Conservation (phyloP, 2,329 filamentous ascomycete genomes). For the Aotearoamyces nothofagi region DNA sequence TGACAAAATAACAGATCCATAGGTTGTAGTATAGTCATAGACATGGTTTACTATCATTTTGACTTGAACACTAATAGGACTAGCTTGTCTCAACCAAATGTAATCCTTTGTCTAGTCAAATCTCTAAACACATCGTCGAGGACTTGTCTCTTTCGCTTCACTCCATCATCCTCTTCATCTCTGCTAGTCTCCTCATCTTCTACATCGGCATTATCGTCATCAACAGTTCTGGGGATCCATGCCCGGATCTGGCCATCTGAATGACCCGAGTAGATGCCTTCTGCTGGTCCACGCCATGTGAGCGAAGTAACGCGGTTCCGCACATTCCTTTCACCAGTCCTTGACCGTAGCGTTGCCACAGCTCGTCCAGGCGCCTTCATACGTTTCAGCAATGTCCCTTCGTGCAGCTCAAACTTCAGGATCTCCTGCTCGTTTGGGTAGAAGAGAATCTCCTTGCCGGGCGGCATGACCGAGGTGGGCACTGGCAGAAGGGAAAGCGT, state of each 20-base stretch:
- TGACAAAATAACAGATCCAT: no score
- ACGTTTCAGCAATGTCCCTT: slow-evolving; percentile 57
- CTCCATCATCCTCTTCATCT: slow-evolving; percentile 30
- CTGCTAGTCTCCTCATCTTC: slow-evolving; percentile 21
- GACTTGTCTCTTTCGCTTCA: slow-evolving; percentile 59
- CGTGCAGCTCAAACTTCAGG: slow-evolving; percentile 62
- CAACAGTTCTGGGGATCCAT: slow-evolving; percentile 52
- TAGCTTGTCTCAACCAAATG: slow-evolving; percentile 28
- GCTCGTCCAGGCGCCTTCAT: slow-evolving; percentile 48
- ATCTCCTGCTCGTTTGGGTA: slow-evolving; percentile 77
- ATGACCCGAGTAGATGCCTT: slow-evolving; percentile 68
- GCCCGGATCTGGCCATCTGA: slow-evolving; percentile 69
- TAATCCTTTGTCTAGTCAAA: slow-evolving; percentile 57
- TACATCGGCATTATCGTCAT: slow-evolving; percentile 32
- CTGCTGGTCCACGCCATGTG: slow-evolving; percentile 52
- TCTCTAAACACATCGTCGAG: slow-evolving; percentile 69
- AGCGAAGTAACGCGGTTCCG: slow-evolving; percentile 59
- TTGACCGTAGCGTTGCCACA: slow-evolving; percentile 27
- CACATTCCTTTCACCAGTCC: slow-evolving; percentile 39
- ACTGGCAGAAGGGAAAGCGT: slow-evolving; percentile 46
- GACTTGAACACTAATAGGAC: no score
- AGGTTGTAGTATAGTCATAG: no score
- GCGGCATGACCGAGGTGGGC: slow-evolving; percentile 40
- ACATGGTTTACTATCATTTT: no score
- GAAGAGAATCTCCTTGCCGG: slow-evolving; percentile 51